Evolutionary conservation across 129 eudicot species (phyloP).

Genomic region (Erigeron canadensis): DNA sequence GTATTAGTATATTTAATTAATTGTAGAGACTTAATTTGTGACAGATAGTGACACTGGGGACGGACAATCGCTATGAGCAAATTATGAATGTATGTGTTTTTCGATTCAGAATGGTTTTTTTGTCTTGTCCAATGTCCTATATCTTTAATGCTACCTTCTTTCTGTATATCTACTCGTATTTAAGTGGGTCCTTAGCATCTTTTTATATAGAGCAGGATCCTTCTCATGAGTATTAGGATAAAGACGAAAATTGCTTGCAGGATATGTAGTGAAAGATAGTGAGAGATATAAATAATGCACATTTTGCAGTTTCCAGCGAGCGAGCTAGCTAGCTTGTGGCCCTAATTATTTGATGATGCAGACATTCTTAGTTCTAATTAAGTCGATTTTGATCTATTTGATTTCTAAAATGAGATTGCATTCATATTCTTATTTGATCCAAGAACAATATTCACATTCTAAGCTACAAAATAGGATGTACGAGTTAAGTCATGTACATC

Average conservation of each 20-base stretch:
- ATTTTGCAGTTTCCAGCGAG: constrained; percentile 25
- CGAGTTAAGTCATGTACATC: no score
- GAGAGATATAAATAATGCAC: constrained; percentile 1
- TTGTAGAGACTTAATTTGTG: no score
- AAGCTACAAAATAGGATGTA: no score
- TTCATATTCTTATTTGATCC: no score
- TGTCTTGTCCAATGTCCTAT: constrained; percentile 36
- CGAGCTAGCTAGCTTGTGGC: constrained; percentile 21
- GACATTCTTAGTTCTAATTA: constrained; percentile 12
- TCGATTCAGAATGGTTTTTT: constrained; percentile 40
- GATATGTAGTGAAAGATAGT: constrained; percentile 17
- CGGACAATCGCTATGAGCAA: constrained; percentile 5
- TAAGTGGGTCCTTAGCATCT: constrained; percentile 32
- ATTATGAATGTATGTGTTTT: constrained; percentile 12
- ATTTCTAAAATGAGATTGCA: no score
- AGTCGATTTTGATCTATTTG: no score
- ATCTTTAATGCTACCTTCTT: constrained; percentile 30
- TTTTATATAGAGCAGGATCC: constrained; percentile 12
- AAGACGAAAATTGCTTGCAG: constrained; percentile 25
- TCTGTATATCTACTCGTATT: constrained; percentile 31
- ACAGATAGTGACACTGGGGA: neutral
- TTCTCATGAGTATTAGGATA: constrained; percentile 12
- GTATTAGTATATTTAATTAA: no score
- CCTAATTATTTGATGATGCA: constrained; percentile 17
- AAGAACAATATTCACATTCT: no score